Evolutionary conservation across 805 yeast genomes (phyloP).

Genomic region (Pichia scutulata): DNA sequence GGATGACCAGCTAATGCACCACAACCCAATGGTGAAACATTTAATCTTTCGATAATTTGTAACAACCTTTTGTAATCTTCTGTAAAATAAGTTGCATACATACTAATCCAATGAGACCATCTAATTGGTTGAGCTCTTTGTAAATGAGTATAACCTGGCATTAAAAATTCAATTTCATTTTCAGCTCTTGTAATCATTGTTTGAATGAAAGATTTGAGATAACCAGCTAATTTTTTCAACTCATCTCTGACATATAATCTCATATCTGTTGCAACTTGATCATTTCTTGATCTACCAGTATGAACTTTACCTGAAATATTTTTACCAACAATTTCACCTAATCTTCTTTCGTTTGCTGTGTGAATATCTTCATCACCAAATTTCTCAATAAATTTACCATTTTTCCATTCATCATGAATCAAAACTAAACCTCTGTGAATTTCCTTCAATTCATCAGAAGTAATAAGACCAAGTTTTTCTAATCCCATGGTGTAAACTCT

Average conservation of each 20-base stretch:
- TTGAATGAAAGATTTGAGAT: constrained; percentile 54
- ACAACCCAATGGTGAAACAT: constrained; percentile 86
- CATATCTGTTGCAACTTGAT: constrained; percentile 99
- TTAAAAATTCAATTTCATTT: constrained; percentile 78
- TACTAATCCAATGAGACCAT: constrained; percentile 96
- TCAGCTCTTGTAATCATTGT: constrained; percentile 71
- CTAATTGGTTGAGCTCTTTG: constrained; percentile 99
- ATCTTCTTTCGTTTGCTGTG: constrained; percentile 95
- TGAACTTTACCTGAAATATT: constrained; percentile 96
- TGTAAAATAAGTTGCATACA: constrained; percentile 90
- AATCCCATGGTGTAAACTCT: constrained; percentile 87
- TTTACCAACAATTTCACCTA: constrained; percentile 93
- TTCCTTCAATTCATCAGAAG: constrained; percentile 61
- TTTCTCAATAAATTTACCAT: constrained; percentile 58
- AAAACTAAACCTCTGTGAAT: constrained; percentile 76
- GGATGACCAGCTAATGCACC: constrained; percentile 99
- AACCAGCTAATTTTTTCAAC: constrained; percentile 49
- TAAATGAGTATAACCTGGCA: constrained; percentile 99
- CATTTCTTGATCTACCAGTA: constrained; percentile 98
- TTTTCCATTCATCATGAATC: constrained; percentile 78
- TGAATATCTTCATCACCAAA: constrained; percentile 97
- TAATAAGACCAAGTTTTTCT: constrained; percentile 67
- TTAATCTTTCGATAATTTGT: constrained; percentile 75
- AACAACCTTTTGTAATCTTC: constrained; percentile 81
- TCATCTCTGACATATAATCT: constrained; percentile 84